Base-by-base conservation (phyloP, 177 flowering plant genomes). In the Vitis hybrid region DNA sequence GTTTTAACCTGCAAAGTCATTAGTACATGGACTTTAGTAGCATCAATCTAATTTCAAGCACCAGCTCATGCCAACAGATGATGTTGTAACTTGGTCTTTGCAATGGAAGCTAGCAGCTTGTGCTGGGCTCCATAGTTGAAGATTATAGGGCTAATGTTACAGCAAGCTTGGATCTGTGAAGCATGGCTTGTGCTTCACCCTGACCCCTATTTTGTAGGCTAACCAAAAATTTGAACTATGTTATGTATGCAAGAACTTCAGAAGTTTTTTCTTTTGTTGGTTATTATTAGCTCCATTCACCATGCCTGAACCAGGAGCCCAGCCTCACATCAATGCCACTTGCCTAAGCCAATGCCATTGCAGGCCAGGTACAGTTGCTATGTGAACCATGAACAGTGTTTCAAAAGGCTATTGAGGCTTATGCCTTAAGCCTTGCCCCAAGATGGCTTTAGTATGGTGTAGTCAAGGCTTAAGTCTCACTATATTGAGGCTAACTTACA, bases 1-100 rank as follows among this genome's bases (percentile, higher is more conserved):
- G 90, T 80, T 77, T 87, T 89, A 20, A 87, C 93, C 93, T 89
- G 89, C 69, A 80, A 45, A 70, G 20, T 33, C 33, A 66, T 33
- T 60, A 75, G 59, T 8, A 67, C 9, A 67, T 13, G 51, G 33
- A 71, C 22, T 55, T 64, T 49, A 67, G 62, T 33, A 62, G 51
- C 7, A 33, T 33, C 8, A 7, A 39, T 39, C 45, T 5, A 39
- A 39, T 39, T 39, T 39, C 8, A 39, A 39, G 45, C 8, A 39
- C 45, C 45, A 39, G 45, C 45, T 39, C 45, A 39, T 39, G 0
- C 7, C 45, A 39, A 39, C 45, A 39, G 45, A 39, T 14, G 45
- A 33, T 62, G 16, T 33, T 15, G 18, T 60, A 60, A 39, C 3
- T 61, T 14, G 4, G 26, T 60, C 45, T 10, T 12, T 10, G 50